Conservation (phyloP, 2,329 filamentous ascomycete genomes). For the Apiospora saccharicola region DNA sequence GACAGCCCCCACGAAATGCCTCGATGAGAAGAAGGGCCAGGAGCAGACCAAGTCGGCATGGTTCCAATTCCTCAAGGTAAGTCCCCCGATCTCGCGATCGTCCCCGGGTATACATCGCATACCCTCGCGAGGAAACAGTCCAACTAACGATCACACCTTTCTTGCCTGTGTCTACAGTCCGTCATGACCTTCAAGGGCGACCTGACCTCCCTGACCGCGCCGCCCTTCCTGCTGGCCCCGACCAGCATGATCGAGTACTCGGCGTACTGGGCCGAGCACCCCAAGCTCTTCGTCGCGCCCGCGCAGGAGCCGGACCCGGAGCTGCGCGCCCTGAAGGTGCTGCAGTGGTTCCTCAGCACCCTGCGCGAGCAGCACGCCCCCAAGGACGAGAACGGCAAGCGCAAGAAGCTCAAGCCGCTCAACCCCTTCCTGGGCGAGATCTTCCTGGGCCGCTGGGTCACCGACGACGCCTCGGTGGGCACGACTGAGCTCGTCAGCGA, state of each 20-base stretch:
- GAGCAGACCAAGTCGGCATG: slow-evolving; percentile 39
- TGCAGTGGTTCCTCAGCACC: slow-evolving; percentile 95
- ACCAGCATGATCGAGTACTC: slow-evolving; percentile 83
- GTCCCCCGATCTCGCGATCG: neutral
- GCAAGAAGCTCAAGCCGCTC: slow-evolving; percentile 91
- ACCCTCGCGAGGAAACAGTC: too few relatives aligned
- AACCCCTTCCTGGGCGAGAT: slow-evolving; percentile 97
- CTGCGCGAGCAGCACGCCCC: slow-evolving; percentile 84
- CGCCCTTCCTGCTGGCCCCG: slow-evolving; percentile 81
- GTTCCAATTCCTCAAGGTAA: slow-evolving; percentile 41
- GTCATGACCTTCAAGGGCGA: slow-evolving; percentile 86
- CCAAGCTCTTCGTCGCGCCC: slow-evolving; percentile 80
- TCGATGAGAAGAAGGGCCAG: slow-evolving; percentile 35
- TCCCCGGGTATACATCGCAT: neutral
- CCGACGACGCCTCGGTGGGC: slow-evolving; percentile 68
- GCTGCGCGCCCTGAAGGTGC: slow-evolving; percentile 84
- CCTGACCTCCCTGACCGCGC: slow-evolving; percentile 80
- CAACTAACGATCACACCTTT: slow-evolving; percentile 22
- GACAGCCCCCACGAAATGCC: neutral
- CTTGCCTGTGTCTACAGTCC: slow-evolving; percentile 54
- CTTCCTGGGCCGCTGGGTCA: slow-evolving; percentile 87
- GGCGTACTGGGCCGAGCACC: slow-evolving; percentile 84
- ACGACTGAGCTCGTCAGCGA: slow-evolving; percentile 89
- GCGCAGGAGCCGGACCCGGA: slow-evolving; percentile 79
- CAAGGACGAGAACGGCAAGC: slow-evolving; percentile 80